Base-by-base conservation (phyloP, 1,139 yeast genomes). In the Blastobotrys capitulatus region DNA sequence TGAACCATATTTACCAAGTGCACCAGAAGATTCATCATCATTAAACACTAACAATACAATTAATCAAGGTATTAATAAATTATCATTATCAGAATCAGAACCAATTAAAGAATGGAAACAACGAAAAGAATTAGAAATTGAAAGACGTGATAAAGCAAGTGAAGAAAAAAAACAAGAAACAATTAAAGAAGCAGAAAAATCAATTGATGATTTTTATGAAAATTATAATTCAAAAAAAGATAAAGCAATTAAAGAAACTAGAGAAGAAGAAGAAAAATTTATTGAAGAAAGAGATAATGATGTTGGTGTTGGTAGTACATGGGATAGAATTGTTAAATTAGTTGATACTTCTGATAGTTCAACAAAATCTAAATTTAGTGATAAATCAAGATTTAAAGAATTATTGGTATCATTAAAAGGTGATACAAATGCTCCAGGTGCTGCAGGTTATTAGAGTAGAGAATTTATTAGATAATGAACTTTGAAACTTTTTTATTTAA, bases 131-230 rank as follows among this genome's bases (percentile, higher is more conserved):
- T 74, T 83, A 54, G 97, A 90, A 65, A 84, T 94, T 56, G 75
- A 77, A 51, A 81, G 87, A 63, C 80, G 96, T 65, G 98, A 94
- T 64, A 82, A 78, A 57, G 79, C 80, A 56, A 84, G 86, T 59
- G 73, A 73, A 18, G 73, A 78, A 57, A 86, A 81, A 65, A 80
- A 86, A 65, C 73, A 75, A 42, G 90, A 83, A 54, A 77, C 88
- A 52, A 76, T 84, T 50, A 76, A 79, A 45, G 83, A 83, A 56
- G 98, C 98, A n/a, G 80, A 82, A 62, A 80, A 82, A 64, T 83
- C 92, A 48, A 82, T 90, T 62, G 97, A 92, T 66, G 96, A 87
- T 58, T 92, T 92, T 70, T 94, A 94, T 69, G 96, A 89, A 60
- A 85, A 84, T 64, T 94, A 94, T 75, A 89, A 88, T 70, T 74